Base-by-base conservation (phyloP, 1,284 basidiomycete genomes). In the Mycosarcoma mackinlayi region DNA sequence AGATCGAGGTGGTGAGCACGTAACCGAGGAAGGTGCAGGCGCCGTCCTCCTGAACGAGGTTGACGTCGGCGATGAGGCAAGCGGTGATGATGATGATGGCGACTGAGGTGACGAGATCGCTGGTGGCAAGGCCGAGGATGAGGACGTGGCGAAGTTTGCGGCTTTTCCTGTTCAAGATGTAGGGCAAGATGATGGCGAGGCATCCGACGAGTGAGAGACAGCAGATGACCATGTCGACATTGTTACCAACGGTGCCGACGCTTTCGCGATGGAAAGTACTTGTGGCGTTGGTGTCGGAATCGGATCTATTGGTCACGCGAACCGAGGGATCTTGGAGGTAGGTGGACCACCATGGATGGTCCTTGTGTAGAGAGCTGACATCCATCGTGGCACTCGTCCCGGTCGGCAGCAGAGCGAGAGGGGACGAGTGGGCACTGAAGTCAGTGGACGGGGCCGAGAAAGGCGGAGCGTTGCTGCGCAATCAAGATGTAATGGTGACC, bases 71-170 rank as follows among this genome's bases (percentile, higher is more conserved):
- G 18, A 78, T 27, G 24, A 71, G 56, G 31, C 54, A 69, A 16
- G 75, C 55, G 8, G 74, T 66, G 34, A 69, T 64, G 56, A 66
- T 42, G 56, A 76, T 69, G 60, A 76, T 62, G 54, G 66, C 64
- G 45, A 76, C 30, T 16, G 69, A 69, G 27, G 71, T 69, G 27
- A 57, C 66, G 13, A 79, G 54, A 40, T 77, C 77, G 21, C 63
- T 65, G 39, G 77, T 79, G 24, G 77, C 77, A 11, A 79, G 67
- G 19, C 77, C 77, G 19, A 79, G 41, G 39, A 79, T 79, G 21
- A 79, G 68, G 0, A 74, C 61, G 45, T 79, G 77, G 3, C 77
- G 55, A 6, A 79, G 60, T 59, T 79, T 79, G 42, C 77, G 64
- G 37, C 56, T 61, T 8, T 42, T 50, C 14, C 65, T 50, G 41